Conservation (phyloP, 768 basidiomycete species). For the Chlorophyllum brunneum region DNA sequence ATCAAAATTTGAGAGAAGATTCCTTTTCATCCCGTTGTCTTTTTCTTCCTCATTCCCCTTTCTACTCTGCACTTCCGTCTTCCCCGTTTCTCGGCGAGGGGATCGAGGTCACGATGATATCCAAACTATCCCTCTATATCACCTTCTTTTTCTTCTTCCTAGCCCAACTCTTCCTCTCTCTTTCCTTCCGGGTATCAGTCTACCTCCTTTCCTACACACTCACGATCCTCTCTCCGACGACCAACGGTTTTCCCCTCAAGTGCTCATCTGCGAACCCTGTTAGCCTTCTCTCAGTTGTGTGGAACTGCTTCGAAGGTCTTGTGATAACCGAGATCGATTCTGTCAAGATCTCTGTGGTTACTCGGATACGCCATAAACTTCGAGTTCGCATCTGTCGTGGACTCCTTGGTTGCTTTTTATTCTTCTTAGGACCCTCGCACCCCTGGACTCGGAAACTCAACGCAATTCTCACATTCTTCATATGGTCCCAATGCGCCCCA, state of each 20-base stretch:
- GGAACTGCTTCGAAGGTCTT: not conserved
- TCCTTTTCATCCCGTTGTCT: not conserved
- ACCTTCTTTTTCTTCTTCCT: constrained; percentile 3
- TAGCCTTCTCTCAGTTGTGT: not conserved
- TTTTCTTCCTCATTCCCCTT: not conserved
- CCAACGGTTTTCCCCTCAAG: not conserved
- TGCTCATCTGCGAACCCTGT: not conserved
- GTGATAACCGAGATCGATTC: too few species aligned
- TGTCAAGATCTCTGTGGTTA: not conserved
- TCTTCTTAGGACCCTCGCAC: not conserved
- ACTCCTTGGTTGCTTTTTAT: not conserved
- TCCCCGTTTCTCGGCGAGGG: not conserved
- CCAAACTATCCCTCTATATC: not conserved
- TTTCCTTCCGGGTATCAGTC: not conserved
- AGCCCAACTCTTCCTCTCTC: not conserved
- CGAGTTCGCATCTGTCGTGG: not conserved
- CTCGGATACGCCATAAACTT: not conserved
- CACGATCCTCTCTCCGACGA: not conserved
- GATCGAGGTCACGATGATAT: not conserved
- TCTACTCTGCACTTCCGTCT: not conserved
- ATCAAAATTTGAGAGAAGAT: not conserved
- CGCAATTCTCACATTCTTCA: not conserved
- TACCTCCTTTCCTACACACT: not conserved
- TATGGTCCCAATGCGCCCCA: not conserved
- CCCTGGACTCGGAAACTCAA: not conserved